phyloP scores from a whole-genome alignment of 2,329 filamentous ascomycete species.

The Fusarium heterosporum region DNA sequence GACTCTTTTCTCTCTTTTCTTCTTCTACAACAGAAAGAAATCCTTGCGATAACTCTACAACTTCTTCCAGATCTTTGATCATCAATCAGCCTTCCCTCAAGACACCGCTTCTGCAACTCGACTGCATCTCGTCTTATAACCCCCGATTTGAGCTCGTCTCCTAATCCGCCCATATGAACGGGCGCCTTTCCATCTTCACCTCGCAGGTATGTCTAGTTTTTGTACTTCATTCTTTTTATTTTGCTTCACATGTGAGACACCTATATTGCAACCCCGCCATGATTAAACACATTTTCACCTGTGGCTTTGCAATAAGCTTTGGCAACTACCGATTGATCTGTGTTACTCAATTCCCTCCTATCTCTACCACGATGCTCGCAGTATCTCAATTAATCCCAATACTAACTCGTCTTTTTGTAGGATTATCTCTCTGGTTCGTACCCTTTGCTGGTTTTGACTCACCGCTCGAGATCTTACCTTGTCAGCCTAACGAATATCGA shows the following conservation, averaged over 20 bases:
- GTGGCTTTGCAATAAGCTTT: constrained; percentile 24
- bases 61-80: background rate
- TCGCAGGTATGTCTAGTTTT: constrained; percentile 73
- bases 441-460: constrained; percentile 52
- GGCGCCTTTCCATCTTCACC: constrained; percentile 85
- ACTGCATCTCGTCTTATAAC: constrained; percentile 35
- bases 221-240: background rate
- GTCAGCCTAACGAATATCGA: constrained; percentile 18
- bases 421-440: constrained; percentile 81
- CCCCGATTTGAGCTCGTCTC: constrained; percentile 50
- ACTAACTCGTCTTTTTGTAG: constrained; percentile 62
- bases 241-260: constrained; percentile 9
- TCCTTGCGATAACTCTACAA: constrained; percentile 25
- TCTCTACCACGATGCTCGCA: constrained; percentile 10
- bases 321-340: background rate
- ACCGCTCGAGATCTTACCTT: constrained; percentile 50
- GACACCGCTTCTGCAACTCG: constrained; percentile 19
- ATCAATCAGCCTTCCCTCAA: constrained; percentile 22
- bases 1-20: constrained; percentile 29
- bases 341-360: constrained; percentile 10
- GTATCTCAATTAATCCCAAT: constrained; percentile 42
- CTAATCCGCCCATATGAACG: constrained; percentile 82
- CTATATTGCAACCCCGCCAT: constrained; percentile 37
- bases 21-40: constrained; percentile 35
- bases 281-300: constrained; percentile 16